Evolutionary conservation across 148 eudicot species (phyloP), one percentile per base, ranked within the genome.

Genomic region (Simmondsia chinensis): DNA sequence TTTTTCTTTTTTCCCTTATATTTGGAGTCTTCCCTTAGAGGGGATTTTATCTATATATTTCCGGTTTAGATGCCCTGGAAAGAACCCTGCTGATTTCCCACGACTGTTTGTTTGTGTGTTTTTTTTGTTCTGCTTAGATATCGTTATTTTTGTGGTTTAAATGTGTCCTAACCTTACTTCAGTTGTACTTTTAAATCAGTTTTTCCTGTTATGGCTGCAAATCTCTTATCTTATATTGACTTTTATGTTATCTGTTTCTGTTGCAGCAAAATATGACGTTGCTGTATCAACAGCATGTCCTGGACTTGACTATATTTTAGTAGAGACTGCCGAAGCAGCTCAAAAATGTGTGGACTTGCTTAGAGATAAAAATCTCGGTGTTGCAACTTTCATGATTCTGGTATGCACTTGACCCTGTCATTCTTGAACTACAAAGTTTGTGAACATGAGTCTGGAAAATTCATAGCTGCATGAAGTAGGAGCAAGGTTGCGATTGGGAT

Each of bases 371-470:
- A 71, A 71, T 39, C 96, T 93, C 58, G 99, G 99, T 61, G 84
- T 93, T 64, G 96, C 94, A 5, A 93, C 99, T 44, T 93, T 79
- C 73, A 82, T 93, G 99, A 93, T 93, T 55, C 69, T 86, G 99
- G 99, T 93, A 76, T 28, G 30, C 16, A 52, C 39, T 37, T 26
- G 6, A 11, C 28, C 13, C 44, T 32, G 18, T 25, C 33, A 10
- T 18, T 22, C n/a, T n/a, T n/a, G n/a, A n/a, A n/a, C n/a, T n/a
- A n/a, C n/a, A n/a, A n/a, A n/a, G n/a, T n/a, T n/a, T n/a, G n/a
- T n/a, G n/a, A n/a, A n/a, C n/a, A n/a, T n/a, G n/a, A n/a, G n/a
- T n/a, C n/a, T n/a, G n/a, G n/a, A n/a, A n/a, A n/a, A n/a, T n/a
- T n/a, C n/a, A n/a, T n/a, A n/a, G n/a, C n/a, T n/a, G n/a, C n/a